Base-by-base conservation (phyloP, 108 stramenopile species). In the Chaetoceros muelleri region DNA sequence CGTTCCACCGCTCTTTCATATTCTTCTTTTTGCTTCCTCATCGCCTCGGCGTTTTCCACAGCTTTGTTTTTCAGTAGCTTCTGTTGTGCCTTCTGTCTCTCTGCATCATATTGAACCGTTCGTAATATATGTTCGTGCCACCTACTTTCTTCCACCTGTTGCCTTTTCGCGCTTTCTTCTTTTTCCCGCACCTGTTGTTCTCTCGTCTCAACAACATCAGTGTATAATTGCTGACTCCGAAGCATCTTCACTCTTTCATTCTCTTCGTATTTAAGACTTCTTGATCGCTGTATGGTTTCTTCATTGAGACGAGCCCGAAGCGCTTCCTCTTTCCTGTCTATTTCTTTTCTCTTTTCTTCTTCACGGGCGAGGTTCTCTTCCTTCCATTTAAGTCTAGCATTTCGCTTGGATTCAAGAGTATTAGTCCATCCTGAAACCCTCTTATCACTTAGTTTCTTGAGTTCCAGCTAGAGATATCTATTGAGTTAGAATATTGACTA, bases 161-260 rank as follows among this genome's bases (percentile, higher is more conserved):
- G 46, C 18, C 25, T 58, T 30, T 57, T 61, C 2, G 44, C 30
- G 26, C 28, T 44, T 3, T 57, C 55, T 28, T 63, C 62, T 44
- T 62, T 57, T 28, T 61, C 62, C 52, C 57, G 30, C 28, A 71
- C 44, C 31, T 78, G 76, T 22, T 49, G 44, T 49, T 78, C 61
- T 51, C 76, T 47, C 5, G 52, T 66, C 30, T 71, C 62, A 20
- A 87, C 30, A 28, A 82, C 78, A 1, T 87, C 82, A 19, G 71
- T 65, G 22, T 74, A 73, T 52, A 84, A 62, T 57, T 75, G 70
- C 31, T 80, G 75, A 31, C 66, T 55, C 22, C 85, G 55, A 24
- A 87, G 73, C 0, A 74, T 61, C 59, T 82, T 78, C 53, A 87
- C 61, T 46, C 72, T 84, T 26, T 79, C 85, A 2, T 80, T 84